phyloP scores from a whole-genome alignment of 2,329 filamentous ascomycete species.

The Alternaria triticina region DNA sequence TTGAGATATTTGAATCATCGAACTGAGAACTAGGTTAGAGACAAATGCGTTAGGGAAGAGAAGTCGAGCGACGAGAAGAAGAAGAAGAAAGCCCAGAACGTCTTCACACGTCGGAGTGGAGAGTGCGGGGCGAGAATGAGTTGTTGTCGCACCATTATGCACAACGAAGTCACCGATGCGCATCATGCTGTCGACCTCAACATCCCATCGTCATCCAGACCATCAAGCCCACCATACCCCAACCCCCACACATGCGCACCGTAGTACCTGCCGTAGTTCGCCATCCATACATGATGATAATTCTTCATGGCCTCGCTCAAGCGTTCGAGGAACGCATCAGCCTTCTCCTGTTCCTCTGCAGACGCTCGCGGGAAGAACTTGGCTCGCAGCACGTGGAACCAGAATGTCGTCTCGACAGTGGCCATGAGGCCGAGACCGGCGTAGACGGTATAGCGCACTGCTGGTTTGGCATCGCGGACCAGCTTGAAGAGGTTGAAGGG shows the following conservation, averaged over 20 bases:
- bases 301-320: constrained; percentile 10
- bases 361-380: constrained; percentile 31
- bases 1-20: too few species aligned
- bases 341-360: constrained; percentile 19
- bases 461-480: constrained; percentile 16
- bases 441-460: constrained; percentile 34
- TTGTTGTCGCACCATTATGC: too few species aligned
- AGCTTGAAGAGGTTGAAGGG: constrained; percentile 25
- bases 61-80: too few species aligned
- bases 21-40: too few species aligned
- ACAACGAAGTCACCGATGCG: too few species aligned
- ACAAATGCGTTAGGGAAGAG: too few species aligned
- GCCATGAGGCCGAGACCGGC: constrained; percentile 29
- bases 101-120: too few species aligned
- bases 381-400: constrained; percentile 33
- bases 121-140: too few species aligned
- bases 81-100: too few species aligned
- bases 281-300: constrained; percentile 25
- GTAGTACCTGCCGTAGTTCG: constrained; percentile 29
- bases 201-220: not conserved
- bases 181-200: not conserved
- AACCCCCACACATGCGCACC: constrained; percentile 27
- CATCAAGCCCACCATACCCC: constrained; percentile 21
- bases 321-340: constrained; percentile 19
- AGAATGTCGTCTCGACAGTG: constrained; percentile 36